A percentile compares a stretch with the other conserved stretches of the same genome.
Evolutionary conservation across 176 grass and related monocot genomes (phyloP).

Genomic region (Triticum turgidum): DNA sequence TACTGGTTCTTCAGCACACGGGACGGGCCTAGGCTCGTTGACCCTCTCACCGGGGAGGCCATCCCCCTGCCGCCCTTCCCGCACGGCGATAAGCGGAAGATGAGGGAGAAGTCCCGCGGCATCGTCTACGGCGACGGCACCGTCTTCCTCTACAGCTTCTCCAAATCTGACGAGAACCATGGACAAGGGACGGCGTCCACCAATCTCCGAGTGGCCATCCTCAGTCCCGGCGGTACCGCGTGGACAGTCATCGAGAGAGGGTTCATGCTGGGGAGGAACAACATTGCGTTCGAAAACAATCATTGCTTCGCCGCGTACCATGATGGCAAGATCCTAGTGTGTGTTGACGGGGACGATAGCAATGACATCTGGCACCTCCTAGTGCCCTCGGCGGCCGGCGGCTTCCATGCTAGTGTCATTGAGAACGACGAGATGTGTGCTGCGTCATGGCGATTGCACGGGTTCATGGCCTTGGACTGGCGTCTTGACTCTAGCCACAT

Average conservation of each 20-base stretch:
- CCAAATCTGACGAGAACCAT: background rate
- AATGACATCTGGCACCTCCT: too few species aligned
- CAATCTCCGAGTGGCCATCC: background rate
- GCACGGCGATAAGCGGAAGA: background rate
- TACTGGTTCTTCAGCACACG: too few species aligned
- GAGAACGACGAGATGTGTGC: too few species aligned
- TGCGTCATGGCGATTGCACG: too few species aligned
- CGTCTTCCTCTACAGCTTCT: background rate
- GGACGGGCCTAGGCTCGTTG: background rate
- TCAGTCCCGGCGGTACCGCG: background rate
- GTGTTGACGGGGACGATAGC: background rate
- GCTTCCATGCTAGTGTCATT: too few species aligned
- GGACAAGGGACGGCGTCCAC: too few species aligned
- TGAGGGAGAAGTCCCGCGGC: background rate
- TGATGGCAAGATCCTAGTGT: background rate
- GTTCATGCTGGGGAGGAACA: too few species aligned
- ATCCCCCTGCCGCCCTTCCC: background rate
- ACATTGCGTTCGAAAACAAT: too few species aligned
- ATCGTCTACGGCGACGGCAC: background rate
- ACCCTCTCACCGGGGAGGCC: background rate
- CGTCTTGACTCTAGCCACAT: background rate
- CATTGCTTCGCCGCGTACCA: background rate
- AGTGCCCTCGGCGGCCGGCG: too few species aligned
- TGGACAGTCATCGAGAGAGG: background rate
- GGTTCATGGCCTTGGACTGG: background rate